These are phyloP conservation scores for Penicillium sp. DNA, from an alignment of 2,329 filamentous ascomycete genomes.

Conservation along the genomic window DNA sequence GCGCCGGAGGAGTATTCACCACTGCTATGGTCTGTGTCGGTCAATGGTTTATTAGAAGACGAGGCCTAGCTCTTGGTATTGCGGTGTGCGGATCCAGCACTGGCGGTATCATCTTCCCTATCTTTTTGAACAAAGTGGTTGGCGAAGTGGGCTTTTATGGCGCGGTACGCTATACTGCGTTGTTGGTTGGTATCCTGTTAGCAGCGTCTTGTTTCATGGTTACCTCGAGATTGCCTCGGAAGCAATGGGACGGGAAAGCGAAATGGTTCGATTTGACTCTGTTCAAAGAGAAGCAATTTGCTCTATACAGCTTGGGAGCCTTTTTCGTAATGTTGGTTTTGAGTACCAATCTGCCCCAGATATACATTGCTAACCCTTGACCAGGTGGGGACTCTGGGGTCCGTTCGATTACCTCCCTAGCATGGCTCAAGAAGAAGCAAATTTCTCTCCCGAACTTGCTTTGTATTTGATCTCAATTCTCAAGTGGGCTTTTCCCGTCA, in stretches of 20 bases:
- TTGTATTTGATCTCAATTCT: constrained; percentile 27
- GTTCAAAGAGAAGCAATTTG: constrained; percentile 26
- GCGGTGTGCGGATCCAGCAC: constrained; percentile 10
- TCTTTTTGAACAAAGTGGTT: constrained; percentile 20
- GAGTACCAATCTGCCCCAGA: neutral
- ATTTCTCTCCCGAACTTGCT: constrained; percentile 20
- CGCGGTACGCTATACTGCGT: constrained; percentile 20
- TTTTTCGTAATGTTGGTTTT: constrained; percentile 14
- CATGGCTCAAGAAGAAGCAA: constrained; percentile 4
- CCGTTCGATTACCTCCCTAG: constrained; percentile 8
- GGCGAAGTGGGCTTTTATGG: constrained; percentile 18
- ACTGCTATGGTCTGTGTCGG: constrained; percentile 14
- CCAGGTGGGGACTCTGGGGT: constrained; percentile 15
- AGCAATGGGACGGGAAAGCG: constrained; percentile 24
- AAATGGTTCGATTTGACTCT: constrained; percentile 27
- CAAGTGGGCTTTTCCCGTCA: constrained; percentile 16
- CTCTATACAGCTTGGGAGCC: constrained; percentile 5
- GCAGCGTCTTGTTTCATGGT: constrained; percentile 17
- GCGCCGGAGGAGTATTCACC: constrained; percentile 15
- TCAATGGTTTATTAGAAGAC: constrained; percentile 16
- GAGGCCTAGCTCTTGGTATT: constrained; percentile 15
- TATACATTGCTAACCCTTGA: constrained; percentile 1
- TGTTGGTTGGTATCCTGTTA: constrained; percentile 21
- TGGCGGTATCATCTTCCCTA: constrained; percentile 24
- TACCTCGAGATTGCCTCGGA: constrained; percentile 25